Evolutionary conservation across 306 rosid species (phyloP).

Genomic region (Begonia peltatifolia): DNA sequence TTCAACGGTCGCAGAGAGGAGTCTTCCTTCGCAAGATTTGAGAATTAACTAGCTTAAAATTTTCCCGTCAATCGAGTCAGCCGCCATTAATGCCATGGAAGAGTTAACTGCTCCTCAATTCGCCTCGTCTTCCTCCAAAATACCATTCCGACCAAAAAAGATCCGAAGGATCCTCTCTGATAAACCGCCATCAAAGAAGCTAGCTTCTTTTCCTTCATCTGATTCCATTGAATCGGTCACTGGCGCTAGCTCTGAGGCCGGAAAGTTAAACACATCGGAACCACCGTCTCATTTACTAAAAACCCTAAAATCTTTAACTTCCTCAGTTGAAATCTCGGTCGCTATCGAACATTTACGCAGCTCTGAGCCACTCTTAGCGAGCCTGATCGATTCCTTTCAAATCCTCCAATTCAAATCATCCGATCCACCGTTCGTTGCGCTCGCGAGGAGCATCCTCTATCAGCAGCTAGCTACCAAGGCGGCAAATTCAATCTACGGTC

Average conservation of each 20-base stretch:
- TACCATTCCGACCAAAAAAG: constrained; percentile 43
- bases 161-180: constrained; percentile 23
- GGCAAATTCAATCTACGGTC: constrained; percentile 41
- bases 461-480: constrained; percentile 69
- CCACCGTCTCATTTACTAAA: constrained; percentile 1
- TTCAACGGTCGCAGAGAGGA: no score
- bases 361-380: constrained; percentile 30
- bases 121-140: constrained; percentile 21
- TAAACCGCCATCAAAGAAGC: neutral
- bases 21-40: no score
- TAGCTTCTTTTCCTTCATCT: neutral
- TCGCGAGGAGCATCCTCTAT: constrained; percentile 42
- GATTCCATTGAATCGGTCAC: constrained; percentile 2
- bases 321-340: constrained; percentile 23
- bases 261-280: neutral
- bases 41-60: no score
- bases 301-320: constrained; percentile 19
- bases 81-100: no score
- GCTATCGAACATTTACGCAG: constrained; percentile 49
- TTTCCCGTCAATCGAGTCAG: no score
- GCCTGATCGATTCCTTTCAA: constrained; percentile 29
- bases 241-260: neutral
- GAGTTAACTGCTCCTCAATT: no score
- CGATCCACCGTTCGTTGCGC: constrained; percentile 38
- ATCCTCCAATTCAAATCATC: constrained; percentile 26